These are phyloP conservation scores for Picea mariana DNA, from an alignment of 83 land plant species.

Conservation along the genomic window DNA sequence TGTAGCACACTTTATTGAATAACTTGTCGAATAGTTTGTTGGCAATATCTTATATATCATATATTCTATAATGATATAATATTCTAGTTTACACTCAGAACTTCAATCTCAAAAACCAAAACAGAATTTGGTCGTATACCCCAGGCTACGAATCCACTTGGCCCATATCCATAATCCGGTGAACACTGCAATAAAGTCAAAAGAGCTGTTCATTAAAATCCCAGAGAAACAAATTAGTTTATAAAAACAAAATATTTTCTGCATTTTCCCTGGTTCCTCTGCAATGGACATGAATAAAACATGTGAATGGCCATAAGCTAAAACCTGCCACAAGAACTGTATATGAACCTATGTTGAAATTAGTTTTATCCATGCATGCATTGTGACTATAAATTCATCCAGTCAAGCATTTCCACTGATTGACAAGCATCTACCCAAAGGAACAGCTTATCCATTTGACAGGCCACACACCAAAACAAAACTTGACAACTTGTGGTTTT, in stretches of 20 bases:
- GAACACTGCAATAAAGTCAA: conserved; percentile 72
- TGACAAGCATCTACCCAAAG: neutral
- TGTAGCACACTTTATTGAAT: neutral
- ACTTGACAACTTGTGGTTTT: neutral
- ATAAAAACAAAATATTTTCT: neutral
- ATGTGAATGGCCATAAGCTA: neutral
- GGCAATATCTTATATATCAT: conserved; percentile 6
- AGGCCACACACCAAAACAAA: neutral
- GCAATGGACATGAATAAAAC: conserved; percentile 3
- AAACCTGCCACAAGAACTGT: neutral
- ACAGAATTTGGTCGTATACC: conserved; percentile 91
- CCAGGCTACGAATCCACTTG: conserved; percentile 90
- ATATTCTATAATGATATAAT: neutral
- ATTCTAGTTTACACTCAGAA: conserved; percentile 36
- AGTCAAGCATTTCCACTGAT: neutral
- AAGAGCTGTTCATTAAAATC: neutral
- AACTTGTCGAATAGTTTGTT: neutral
- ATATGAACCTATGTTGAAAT: neutral
- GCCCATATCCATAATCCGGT: conserved; percentile 95
- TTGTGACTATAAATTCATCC: neutral
- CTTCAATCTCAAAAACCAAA: conserved; percentile 92
- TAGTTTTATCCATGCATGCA: neutral
- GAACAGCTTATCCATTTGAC: neutral
- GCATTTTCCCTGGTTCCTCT: neutral
- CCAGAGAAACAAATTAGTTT: neutral